Conservation (phyloP, 257 asterid genomes). For the Mitragyna speciosa region DNA sequence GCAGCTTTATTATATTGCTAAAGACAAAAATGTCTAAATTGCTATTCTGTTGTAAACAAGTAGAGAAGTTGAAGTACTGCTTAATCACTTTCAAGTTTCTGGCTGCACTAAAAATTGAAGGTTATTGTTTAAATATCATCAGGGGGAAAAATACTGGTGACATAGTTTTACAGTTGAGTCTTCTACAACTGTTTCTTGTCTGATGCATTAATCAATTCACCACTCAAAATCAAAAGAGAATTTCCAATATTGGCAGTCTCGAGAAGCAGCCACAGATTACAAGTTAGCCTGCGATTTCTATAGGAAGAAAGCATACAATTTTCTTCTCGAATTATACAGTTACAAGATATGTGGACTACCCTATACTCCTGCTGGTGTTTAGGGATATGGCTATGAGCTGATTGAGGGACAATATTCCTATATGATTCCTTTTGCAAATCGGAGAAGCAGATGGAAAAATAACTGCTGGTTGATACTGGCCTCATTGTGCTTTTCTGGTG, state of each 20-base stretch:
- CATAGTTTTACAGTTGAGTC: not conserved
- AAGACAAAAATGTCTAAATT: not conserved
- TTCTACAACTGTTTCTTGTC: not conserved
- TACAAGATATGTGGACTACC: not conserved
- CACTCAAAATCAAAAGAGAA: not conserved
- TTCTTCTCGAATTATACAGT: not conserved
- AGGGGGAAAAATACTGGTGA: not conserved
- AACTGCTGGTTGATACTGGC: not conserved
- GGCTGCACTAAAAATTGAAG: not conserved
- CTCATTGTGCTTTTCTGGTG: conserved; percentile 6
- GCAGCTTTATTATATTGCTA: not conserved
- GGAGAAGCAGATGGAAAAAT: not conserved
- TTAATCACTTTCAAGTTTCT: not conserved
- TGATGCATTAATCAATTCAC: not conserved
- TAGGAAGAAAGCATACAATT: not conserved
- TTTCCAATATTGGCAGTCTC: not conserved
- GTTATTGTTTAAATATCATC: not conserved
- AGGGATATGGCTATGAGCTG: not conserved
- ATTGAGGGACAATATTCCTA: not conserved
- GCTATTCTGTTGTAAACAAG: not conserved
- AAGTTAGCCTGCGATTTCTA: not conserved
- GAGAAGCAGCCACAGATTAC: not conserved
- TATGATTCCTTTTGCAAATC: not conserved
- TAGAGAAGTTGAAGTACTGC: not conserved
- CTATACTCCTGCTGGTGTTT: not conserved